phyloP scores from a whole-genome alignment of 306 rosid species.

The Lablab purpureus region DNA sequence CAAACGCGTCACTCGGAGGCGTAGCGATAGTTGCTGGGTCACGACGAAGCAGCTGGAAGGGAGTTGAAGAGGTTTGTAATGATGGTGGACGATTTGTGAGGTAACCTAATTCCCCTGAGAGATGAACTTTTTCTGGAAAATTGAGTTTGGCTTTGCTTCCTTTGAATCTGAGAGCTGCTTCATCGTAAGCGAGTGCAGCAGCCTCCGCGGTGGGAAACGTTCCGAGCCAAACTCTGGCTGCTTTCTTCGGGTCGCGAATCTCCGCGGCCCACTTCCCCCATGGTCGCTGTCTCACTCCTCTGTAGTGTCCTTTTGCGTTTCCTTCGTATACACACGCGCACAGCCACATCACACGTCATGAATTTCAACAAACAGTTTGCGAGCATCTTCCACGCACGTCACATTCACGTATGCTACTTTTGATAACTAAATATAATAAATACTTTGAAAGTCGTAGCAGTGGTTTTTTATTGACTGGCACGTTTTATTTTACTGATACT shows the following conservation, averaged over 20 bases:
- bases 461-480: no score
- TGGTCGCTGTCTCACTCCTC: slow-evolving; percentile 86
- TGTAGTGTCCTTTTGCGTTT: slow-evolving; percentile 53
- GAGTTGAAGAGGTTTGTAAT: not conserved
- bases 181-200: slow-evolving; percentile 77
- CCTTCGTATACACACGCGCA: not conserved
- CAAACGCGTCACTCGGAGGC: not conserved
- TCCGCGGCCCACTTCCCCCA: slow-evolving; percentile 91
- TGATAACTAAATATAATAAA: no score
- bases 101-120: slow-evolving; percentile 20
- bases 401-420: no score
- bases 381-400: no score
- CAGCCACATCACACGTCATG: not conserved
- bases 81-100: slow-evolving; percentile 34
- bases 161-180: slow-evolving; percentile 77
- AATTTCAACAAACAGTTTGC: not conserved
- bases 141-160: slow-evolving; percentile 86
- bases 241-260: slow-evolving; percentile 79
- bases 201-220: slow-evolving; percentile 76
- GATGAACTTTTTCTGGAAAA: slow-evolving; percentile 75
- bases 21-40: no score
- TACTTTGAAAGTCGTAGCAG: no score
- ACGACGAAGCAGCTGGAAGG: no score
- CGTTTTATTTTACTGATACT: no score
- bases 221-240: slow-evolving; percentile 82